A percentile compares a stretch with the other conserved stretches of the same genome.
phyloP scores from a whole-genome alignment of 768 basidiomycete species.

The Hysterangium stoloniferum region DNA sequence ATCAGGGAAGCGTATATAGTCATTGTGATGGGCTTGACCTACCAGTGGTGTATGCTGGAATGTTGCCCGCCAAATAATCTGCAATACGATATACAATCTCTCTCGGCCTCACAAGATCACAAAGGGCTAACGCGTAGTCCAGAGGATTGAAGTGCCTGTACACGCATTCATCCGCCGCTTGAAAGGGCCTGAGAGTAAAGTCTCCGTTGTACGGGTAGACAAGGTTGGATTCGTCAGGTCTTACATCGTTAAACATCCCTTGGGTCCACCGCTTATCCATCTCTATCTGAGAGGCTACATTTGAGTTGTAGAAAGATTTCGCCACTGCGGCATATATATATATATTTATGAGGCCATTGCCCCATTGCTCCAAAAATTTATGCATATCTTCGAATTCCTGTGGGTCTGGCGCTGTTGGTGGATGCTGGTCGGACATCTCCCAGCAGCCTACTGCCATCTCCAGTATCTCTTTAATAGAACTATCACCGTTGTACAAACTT shows the following conservation, averaged over 20 bases:
- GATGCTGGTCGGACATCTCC: neutral
- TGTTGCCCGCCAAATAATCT: neutral
- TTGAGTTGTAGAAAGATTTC: neutral
- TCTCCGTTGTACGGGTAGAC: too few relatives aligned
- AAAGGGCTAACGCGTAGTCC: neutral
- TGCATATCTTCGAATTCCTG: neutral
- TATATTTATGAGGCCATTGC: constrained; percentile 3
- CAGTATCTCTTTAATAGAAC: neutral
- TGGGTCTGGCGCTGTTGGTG: too few relatives aligned
- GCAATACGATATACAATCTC: neutral
- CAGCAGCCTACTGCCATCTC: neutral
- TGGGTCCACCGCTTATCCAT: too few relatives aligned
- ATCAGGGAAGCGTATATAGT: too few relatives aligned
- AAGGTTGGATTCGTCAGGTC: too few relatives aligned
- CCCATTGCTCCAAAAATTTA: constrained; percentile 1
- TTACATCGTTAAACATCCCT: too few relatives aligned
- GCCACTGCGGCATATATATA: constrained; percentile 6
- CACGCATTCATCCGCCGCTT: constrained; percentile 1
- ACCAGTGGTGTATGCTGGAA: constrained; percentile 4
- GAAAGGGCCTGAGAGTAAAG: neutral
- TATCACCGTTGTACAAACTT: too few relatives aligned
- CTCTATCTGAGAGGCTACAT: too few relatives aligned
- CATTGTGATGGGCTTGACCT: too few relatives aligned
- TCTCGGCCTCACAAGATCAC: constrained; percentile 1
- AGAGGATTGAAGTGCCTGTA: constrained; percentile 1